phyloP scores from a whole-genome alignment of 2,329 filamentous ascomycete species.

The Chrysosporium keratinophilum region DNA sequence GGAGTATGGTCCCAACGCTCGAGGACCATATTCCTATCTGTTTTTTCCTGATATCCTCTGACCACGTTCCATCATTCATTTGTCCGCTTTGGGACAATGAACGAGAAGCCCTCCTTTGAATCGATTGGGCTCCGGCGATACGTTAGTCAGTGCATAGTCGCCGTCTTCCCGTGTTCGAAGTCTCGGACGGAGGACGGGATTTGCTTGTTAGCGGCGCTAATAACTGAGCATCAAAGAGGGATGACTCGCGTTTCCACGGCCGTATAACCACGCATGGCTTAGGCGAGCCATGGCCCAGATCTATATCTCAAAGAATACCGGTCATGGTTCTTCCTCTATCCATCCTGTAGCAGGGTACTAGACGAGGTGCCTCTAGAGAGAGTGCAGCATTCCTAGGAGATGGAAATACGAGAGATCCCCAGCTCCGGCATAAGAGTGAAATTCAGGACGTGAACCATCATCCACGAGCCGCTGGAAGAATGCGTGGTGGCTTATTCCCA shows the following conservation, averaged over 20 bases:
- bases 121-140: too few relatives aligned
- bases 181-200: not conserved
- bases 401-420: slow-evolving; percentile 1
- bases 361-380: not conserved
- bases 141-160: too few relatives aligned
- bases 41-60: not conserved
- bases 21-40: not conserved
- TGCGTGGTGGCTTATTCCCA: not conserved
- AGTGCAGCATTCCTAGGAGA: not conserved
- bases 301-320: too few relatives aligned
- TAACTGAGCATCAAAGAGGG: too few relatives aligned
- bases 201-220: not conserved
- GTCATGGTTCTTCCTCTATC: too few relatives aligned
- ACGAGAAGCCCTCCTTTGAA: not conserved
- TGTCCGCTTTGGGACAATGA: not conserved
- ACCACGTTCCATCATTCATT: slow-evolving; percentile 4
- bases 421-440: not conserved
- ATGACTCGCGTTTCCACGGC: too few relatives aligned
- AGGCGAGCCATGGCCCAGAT: too few relatives aligned
- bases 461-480: not conserved
- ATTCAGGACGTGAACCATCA: not conserved
- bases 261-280: too few relatives aligned
- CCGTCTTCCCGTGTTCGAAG: not conserved
- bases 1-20: not conserved
- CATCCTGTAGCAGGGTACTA: not conserved